Base-by-base conservation (phyloP, 805 yeast species). In the Suhomyces sp. region DNA sequence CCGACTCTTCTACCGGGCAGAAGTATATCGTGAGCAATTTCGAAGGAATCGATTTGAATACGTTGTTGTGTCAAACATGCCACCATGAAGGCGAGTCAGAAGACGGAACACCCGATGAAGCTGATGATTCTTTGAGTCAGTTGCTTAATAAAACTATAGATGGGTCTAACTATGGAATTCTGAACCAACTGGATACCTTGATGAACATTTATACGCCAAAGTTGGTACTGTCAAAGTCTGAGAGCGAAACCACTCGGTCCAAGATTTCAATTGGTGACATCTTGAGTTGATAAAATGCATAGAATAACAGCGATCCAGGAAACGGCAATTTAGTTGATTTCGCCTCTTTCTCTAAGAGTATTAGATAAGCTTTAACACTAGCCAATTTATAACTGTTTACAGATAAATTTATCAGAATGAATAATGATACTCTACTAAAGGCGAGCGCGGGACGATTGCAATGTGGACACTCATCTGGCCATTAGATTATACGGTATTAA, bases 101-200 rank as follows among this genome's bases (percentile, higher is more conserved):
- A 1, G 53, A 46, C 7, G 48, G 43, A 6, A 44, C 37, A 19
- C 54, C 53, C 2, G 66, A 59, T 22, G 63, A 60, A 31, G 54
- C 41, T 41, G 53, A 49, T 53, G 55, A 29, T 9, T 56, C 57
- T 13, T 61, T 67, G 17, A 40, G 62, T 8, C 63, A 63, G 22
- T 31, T 60, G 6, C 57, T 73, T 15, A 59, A 60, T 29, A 60
- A 62, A 44, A 75, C 75, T 2, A 53, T 74, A 13, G 56, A 54
- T 25, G 77, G 75, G 1, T 62, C 58, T 10, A 57, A 60, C 15
- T 72, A 67, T 49, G 78, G 78, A 0, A 57, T 74, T 7, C 22
- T 5, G 6, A 64, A 63, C 40, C 56, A 58, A 22, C 48, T 58
- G 22, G 76, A 71, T 50, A 53, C 49, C 4, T 47, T 68, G 10